Evolutionary conservation across 1,284 basidiomycete species (phyloP).

Genomic region (Xanthoconium separans): DNA sequence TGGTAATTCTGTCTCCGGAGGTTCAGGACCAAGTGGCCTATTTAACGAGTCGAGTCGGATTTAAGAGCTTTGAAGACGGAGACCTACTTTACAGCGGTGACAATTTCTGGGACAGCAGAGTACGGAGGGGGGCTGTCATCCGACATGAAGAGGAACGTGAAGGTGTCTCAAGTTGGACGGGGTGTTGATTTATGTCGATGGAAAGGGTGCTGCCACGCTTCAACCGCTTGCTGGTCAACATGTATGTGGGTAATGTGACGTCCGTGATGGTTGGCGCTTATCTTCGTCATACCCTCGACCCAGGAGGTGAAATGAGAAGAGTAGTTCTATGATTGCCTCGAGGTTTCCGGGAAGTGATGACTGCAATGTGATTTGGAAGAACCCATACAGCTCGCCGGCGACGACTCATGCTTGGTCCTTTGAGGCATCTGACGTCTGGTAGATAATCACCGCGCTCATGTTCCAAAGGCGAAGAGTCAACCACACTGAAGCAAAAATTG

Average conservation of each 20-base stretch:
- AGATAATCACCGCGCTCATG: too few species aligned
- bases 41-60: not conserved
- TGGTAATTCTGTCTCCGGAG: conserved; percentile 4
- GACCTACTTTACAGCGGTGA: conserved; percentile 7
- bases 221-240: conserved; percentile 4
- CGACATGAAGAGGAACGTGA: conserved; percentile 1
- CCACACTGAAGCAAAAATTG: too few species aligned
- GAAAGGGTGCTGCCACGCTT: not conserved
- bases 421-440: too few species aligned
- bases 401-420: too few species aligned
- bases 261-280: not conserved
- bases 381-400: too few species aligned
- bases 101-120: conserved; percentile 2
- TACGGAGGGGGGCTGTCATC: conserved; percentile 20
- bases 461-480: too few species aligned
- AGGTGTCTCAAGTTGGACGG: not conserved
- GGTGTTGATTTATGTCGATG: not conserved
- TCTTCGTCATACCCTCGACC: not conserved
- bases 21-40: not conserved
- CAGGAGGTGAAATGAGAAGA: too few species aligned
- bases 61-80: not conserved
- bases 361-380: too few species aligned
- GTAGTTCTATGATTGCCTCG: too few species aligned
- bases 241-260: conserved; percentile 11
- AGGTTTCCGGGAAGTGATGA: too few species aligned